Base-by-base conservation (phyloP, 2,329 filamentous ascomycete genomes). In the Sarocladiaceae sp. region DNA sequence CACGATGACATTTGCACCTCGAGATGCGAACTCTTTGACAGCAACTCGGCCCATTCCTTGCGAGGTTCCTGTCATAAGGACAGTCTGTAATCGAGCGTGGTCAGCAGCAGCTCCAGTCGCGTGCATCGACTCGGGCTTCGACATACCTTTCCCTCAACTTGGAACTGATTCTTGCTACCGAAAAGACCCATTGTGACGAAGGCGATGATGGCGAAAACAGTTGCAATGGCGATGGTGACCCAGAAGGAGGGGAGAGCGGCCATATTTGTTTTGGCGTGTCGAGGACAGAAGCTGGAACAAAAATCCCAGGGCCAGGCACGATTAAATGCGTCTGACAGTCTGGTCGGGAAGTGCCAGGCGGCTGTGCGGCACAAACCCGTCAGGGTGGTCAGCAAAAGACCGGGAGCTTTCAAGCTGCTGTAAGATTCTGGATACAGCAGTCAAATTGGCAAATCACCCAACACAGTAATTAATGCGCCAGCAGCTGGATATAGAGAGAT, bases 41-140 rank as follows among this genome's bases (percentile, higher is more conserved):
- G 86, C 82, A 50, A 83, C 83, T 59, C 85, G 83, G 54, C 94
- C 94, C 87, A 97, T 90, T 53, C 94, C 94, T 64, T 97, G 89
- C 0, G 94, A 97, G 28, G 86, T 91, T 44, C 94, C 94, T 1
- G 94, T 99, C 50, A 99, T 76, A 52, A 97, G 76, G 50, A 95
- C 78, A 2, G 92, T 96, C 91, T 96, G 48, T 11, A 37, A n/a
- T n/a, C 18, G 17, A 18, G 4, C 11, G 6, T 37, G 29, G 26
- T 50, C 17, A 50, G 47, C 47, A n/a, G 15, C 26, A n/a, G 4
- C 22, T 17, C 26, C 26, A 18, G 13, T n/a, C 15, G 33, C 8
- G 6, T 37, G 7, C 7, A n/a, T n/a, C 18, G 18, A n/a, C 35
- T 17, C 6, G n/a, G 35, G 7, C 35, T 37, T 12, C 35, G 12